Evolutionary conservation across 768 basidiomycete genomes (phyloP), one percentile per base, ranked within the genome.

Genomic region (Leccinum disarticulatum): DNA sequence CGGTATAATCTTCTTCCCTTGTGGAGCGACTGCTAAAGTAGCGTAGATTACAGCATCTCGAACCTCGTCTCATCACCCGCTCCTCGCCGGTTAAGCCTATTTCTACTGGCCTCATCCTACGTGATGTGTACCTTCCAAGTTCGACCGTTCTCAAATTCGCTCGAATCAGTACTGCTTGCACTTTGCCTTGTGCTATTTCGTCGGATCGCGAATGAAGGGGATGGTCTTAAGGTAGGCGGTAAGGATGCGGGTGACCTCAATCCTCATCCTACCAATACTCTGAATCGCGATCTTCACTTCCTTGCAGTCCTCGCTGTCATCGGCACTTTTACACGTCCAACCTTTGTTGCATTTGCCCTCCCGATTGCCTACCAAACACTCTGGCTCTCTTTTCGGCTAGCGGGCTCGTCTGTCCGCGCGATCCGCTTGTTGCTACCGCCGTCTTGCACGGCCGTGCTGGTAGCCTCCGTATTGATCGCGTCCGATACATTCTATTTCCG

Each of bases 131-230:
- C 76, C 4, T 76, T 76, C 51, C 77, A 78, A 53, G 58, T 77
- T 47, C 68, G 77, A 41, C 76, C 77, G 1, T 79, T 79, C 59
- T 77, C 77, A 19, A 79, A 77, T 51, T 71, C 76, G 3, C 58
- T 76, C 3, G 77, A 78, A 61, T 66, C 74, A 2, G 55, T 72
- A 3, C 48, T 74, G 17, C 52, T 79, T 3, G 65, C 72, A 13
- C 58, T 73, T 13, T 74, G 68, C 35, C 66, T 77, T 5, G 64
- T 67, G 10, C 58, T 68, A 17, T 58, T 74, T 47, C 63, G 57
- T 25, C 65, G 61, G 22, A 50, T 77, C 22, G 33, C 55, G 11
- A 55, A 63, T 19, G 47, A 28, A 47, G 31, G 30, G 28, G 22
- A 48, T 3, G 49, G 13, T 52, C 49, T 46, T 46, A 49, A 56